Conservation (phyloP, 2,329 filamentous ascomycete genomes). For the Neurospora sp. region DNA sequence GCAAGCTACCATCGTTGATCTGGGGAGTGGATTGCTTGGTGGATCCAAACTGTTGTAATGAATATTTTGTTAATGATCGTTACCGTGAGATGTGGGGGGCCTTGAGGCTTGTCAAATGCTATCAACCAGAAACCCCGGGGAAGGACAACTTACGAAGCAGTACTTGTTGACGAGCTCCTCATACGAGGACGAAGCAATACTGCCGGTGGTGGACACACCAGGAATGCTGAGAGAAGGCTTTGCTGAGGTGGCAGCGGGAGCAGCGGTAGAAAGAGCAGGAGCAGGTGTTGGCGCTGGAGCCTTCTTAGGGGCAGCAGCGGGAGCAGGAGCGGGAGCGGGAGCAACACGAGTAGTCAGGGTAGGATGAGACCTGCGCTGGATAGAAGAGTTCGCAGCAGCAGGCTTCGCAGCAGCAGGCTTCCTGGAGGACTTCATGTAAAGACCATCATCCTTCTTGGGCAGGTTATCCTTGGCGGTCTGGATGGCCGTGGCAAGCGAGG, state of each 20-base stretch:
- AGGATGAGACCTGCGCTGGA: constrained; percentile 4
- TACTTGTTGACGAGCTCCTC: constrained; percentile 98
- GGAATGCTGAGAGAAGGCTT: neutral
- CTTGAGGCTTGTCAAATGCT: constrained; percentile 18
- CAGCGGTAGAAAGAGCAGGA: constrained; percentile 6
- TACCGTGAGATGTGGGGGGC: constrained; percentile 18
- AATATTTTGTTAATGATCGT: constrained; percentile 27
- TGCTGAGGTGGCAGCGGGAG: constrained; percentile 34
- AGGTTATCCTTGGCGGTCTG: constrained; percentile 59
- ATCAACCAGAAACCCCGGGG: constrained; percentile 29
- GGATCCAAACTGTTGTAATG: constrained; percentile 46
- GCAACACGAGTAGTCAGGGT: constrained; percentile 4
- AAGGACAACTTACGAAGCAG: constrained; percentile 81
- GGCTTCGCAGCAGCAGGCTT: constrained; percentile 20
- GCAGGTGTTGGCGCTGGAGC: constrained; percentile 5
- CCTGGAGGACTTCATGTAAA: constrained; percentile 46
- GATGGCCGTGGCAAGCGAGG: constrained; percentile 79
- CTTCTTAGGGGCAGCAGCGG: constrained; percentile 10
- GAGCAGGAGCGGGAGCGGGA: constrained; percentile 5
- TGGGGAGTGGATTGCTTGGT: constrained; percentile 42
- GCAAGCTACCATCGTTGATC: constrained; percentile 38
- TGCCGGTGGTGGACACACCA: constrained; percentile 33
- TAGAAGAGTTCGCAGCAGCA: constrained; percentile 2
- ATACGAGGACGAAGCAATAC: constrained; percentile 79
- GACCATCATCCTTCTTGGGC: constrained; percentile 46